A percentile compares a stretch with the other conserved stretches of the same genome.
These are phyloP conservation scores for Mortierella sp. DNA, from an alignment of 371 early-diverging fungal genomes.

Conservation along the genomic window DNA sequence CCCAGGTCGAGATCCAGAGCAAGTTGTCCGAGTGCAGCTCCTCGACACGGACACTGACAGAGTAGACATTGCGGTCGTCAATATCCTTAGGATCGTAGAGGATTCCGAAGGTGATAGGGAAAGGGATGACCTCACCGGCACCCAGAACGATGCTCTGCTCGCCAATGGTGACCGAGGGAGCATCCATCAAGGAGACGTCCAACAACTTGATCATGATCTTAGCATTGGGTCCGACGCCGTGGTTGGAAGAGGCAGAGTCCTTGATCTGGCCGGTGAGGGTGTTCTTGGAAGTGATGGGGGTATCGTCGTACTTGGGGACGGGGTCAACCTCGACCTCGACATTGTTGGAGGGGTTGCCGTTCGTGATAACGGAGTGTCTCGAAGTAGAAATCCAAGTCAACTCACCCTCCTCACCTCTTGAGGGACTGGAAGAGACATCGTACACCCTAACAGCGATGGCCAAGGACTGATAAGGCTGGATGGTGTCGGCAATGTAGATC, in stretches of 20 bases:
- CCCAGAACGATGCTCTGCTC: conserved; percentile 19
- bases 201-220: conserved; percentile 22
- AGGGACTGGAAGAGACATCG: not conserved
- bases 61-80: conserved; percentile 18
- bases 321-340: conserved; percentile 23
- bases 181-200: conserved; percentile 38
- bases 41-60: conserved; percentile 24
- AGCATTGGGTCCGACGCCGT: conserved; percentile 25
- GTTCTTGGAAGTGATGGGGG: not conserved
- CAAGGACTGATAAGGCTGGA: conserved; percentile 16
- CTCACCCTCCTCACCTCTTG: not conserved
- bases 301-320: not conserved
- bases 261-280: conserved; percentile 20
- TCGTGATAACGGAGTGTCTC: conserved; percentile 22
- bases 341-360: conserved; percentile 3
- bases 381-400: conserved; percentile 35
- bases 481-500: conserved; percentile 9
- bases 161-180: conserved; percentile 16
- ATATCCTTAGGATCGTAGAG: conserved; percentile 24
- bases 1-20: conserved; percentile 11
- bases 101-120: conserved; percentile 26
- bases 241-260: not conserved
- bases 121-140: not conserved
- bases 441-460: conserved; percentile 22
- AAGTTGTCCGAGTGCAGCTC: not conserved